Evolutionary conservation across 768 basidiomycete species (phyloP).

Genomic region (Leccinellum luteum): DNA sequence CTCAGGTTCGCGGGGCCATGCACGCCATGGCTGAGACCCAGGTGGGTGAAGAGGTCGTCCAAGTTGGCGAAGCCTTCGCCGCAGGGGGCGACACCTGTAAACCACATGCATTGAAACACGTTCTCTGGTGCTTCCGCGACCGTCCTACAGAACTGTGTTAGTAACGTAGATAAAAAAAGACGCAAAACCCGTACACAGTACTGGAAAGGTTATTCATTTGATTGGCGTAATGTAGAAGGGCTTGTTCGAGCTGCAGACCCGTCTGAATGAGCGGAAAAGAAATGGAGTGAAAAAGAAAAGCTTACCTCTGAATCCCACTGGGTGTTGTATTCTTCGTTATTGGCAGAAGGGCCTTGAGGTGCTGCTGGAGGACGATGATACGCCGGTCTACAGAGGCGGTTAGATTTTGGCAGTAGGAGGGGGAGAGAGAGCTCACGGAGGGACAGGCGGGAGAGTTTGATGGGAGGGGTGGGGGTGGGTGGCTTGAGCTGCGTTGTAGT

Average conservation of each 20-base stretch:
- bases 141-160: background rate
- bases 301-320: background rate
- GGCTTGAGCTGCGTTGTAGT: background rate
- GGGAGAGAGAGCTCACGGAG: background rate
- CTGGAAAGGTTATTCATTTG: background rate
- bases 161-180: background rate
- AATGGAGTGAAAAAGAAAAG: background rate
- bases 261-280: background rate
- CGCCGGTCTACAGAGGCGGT: background rate
- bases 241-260: background rate
- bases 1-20: background rate
- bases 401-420: background rate
- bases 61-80: background rate
- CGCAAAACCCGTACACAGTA: background rate
- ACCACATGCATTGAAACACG: background rate
- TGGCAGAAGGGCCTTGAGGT: background rate
- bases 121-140: background rate
- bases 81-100: background rate
- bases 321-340: background rate
- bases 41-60: background rate
- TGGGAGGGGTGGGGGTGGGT: background rate
- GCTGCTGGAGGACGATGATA: background rate
- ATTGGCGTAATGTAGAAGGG: background rate
- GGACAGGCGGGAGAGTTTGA: background rate
- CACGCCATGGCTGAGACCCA: background rate